These are phyloP conservation scores for Fusarium oxysporum DNA, from an alignment of 2,329 filamentous ascomycete species.

Conservation along the genomic window DNA sequence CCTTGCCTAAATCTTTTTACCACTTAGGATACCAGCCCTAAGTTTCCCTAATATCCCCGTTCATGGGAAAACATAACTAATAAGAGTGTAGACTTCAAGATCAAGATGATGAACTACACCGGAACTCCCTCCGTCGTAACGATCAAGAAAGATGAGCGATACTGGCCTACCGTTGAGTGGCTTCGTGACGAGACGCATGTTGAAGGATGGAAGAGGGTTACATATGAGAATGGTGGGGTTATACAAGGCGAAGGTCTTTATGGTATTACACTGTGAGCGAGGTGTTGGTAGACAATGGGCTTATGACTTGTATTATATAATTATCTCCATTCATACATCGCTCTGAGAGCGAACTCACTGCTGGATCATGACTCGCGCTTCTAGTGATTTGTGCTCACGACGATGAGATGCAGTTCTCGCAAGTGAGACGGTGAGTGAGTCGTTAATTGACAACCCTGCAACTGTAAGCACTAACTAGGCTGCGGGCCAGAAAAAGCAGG, in stretches of 20 bases:
- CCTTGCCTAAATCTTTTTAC: too few relatives aligned
- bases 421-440: not conserved
- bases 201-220: constrained; percentile 72
- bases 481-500: not conserved
- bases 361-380: rapidly evolving
- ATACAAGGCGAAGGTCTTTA: constrained; percentile 66
- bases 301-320: not conserved
- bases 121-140: constrained; percentile 98
- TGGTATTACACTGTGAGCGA: constrained; percentile 51
- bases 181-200: constrained; percentile 69
- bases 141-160: constrained; percentile 99
- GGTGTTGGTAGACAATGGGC: not conserved
- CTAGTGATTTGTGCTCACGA: rapidly evolving
- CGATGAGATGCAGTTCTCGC: rapidly evolving
- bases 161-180: constrained; percentile 79
- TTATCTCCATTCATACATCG: not conserved
- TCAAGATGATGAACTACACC: constrained; percentile 97
- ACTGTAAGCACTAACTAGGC: not conserved
- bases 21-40: rapidly evolving
- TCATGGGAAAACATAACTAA: not conserved
- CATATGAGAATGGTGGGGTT: constrained; percentile 67
- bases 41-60: too few relatives aligned
- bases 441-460: not conserved
- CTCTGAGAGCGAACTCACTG: not conserved
- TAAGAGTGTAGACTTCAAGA: constrained; percentile 79